Evolutionary conservation across 2,329 filamentous ascomycete species (phyloP).

Genomic region (Aspergillus texensis): DNA sequence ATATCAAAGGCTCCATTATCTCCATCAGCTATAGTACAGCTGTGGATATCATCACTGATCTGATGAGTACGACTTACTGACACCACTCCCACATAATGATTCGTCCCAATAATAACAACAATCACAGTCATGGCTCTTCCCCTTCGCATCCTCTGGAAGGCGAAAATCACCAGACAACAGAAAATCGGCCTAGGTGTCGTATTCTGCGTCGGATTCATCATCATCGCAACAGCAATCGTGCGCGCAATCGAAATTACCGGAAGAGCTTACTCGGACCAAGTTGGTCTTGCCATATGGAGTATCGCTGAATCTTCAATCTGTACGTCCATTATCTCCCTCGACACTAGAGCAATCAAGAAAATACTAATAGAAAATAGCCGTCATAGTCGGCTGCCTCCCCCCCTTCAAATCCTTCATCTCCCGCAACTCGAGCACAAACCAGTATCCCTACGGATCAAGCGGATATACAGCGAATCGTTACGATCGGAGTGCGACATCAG

Average conservation of each 20-base stretch:
- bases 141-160: conserved; percentile 29
- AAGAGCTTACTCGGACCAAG: conserved; percentile 24
- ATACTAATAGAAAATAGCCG: conserved; percentile 7
- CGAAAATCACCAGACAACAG: conserved; percentile 29
- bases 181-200: conserved; percentile 30
- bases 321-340: too few species aligned
- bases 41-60: conserved; percentile 26
- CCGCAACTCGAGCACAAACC: background rate
- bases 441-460: background rate
- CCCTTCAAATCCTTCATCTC: conserved; percentile 23
- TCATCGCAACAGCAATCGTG: conserved; percentile 29
- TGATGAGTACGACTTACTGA: conserved; percentile 23
- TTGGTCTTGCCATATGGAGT: conserved; percentile 22
- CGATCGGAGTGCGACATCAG: background rate
- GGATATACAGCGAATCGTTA: background rate
- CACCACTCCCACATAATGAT: too few species aligned
- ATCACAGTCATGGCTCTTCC: conserved; percentile 34
- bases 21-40: conserved; percentile 25
- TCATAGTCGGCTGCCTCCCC: conserved; percentile 22
- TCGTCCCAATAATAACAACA: background rate
- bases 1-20: conserved; percentile 19
- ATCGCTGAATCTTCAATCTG: conserved; percentile 24
- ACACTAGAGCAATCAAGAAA: too few species aligned
- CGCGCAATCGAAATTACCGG: conserved; percentile 29
- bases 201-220: conserved; percentile 31